A percentile compares a stretch with the other conserved stretches of the same genome.
phyloP scores from a whole-genome alignment of 768 basidiomycete species.

The Lactarius sp. region DNA sequence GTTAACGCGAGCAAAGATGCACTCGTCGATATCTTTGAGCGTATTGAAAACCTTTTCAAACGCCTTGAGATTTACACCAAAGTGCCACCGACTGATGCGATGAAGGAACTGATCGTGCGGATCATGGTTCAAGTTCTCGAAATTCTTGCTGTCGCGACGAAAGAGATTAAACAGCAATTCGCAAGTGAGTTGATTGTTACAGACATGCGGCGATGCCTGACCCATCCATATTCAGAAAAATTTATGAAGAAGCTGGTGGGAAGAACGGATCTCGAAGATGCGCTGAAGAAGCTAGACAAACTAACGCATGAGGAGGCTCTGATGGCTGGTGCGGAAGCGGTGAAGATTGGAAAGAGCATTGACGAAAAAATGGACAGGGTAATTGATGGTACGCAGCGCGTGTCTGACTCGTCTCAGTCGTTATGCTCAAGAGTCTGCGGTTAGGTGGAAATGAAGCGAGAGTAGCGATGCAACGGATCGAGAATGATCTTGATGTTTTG shows the following conservation, averaged over 20 bases:
- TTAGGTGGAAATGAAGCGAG: background rate
- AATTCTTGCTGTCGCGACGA: constrained; percentile 1
- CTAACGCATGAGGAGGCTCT: background rate
- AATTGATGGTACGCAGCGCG: background rate
- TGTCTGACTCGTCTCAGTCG: background rate
- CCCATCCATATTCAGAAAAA: background rate
- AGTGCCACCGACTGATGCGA: background rate
- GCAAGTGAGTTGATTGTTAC: background rate
- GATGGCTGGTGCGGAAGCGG: background rate
- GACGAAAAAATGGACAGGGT: background rate
- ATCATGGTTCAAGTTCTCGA: constrained; percentile 2
- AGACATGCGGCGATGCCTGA: background rate
- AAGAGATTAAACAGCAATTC: background rate
- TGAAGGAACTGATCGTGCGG: background rate
- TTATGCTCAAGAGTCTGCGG: background rate
- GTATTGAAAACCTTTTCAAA: constrained; percentile 2
- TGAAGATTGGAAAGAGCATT: background rate
- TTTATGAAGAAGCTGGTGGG: constrained; percentile 2
- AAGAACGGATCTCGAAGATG: background rate
- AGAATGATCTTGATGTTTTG: background rate
- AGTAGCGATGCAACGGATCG: background rate
- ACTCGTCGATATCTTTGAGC: background rate
- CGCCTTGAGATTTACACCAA: background rate
- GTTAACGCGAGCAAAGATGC: background rate
- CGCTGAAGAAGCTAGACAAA: background rate